Percentiles rank a stretch among this genome's conserved stretches.
Conservation (phyloP, 140 eudicot genomes). For the Stevia rebaudiana region DNA sequence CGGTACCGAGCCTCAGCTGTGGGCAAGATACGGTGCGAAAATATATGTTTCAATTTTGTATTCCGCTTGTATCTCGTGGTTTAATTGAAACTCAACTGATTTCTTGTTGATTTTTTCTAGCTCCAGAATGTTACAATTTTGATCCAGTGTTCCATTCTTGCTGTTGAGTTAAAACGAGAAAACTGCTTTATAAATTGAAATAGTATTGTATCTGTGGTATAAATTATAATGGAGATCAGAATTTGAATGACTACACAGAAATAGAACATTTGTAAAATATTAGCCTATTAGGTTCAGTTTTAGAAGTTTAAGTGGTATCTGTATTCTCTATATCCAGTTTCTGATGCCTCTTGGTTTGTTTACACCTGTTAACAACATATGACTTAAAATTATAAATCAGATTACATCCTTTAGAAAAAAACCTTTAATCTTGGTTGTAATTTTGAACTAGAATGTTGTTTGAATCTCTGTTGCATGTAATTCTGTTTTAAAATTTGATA, state of each 20-base stretch:
- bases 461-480: neutral
- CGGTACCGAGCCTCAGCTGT: constrained; percentile 79
- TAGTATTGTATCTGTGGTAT: neutral
- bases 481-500: neutral
- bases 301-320: neutral
- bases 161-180: neutral
- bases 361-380: neutral
- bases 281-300: neutral
- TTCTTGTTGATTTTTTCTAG: neutral
- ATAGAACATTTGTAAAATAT: neutral
- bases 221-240: neutral
- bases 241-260: neutral
- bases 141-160: neutral
- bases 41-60: too few relatives aligned
- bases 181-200: neutral
- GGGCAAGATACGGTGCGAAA: constrained; percentile 61
- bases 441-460: neutral
- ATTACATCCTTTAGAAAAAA: neutral
- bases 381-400: neutral
- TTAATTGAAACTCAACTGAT: neutral
- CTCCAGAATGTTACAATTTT: neutral
- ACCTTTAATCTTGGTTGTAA: neutral
- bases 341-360: constrained; percentile 1
- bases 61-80: neutral
- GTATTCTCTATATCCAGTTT: neutral